phyloP scores from a whole-genome alignment of 306 rosid genomes.

The Ormosia emarginata region DNA sequence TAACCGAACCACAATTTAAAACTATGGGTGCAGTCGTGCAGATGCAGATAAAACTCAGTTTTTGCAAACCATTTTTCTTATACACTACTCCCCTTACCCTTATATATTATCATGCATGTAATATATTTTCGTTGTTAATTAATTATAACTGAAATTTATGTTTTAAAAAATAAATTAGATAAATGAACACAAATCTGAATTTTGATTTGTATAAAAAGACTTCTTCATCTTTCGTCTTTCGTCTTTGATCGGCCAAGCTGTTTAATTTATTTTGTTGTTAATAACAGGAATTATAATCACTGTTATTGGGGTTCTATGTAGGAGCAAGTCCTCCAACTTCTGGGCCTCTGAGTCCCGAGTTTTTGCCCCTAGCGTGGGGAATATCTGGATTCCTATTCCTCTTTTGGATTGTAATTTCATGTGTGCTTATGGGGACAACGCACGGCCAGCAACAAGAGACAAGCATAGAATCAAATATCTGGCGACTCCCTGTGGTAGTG shows the following conservation, averaged over 20 bases:
- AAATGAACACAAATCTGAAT: not conserved
- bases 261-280: not conserved
- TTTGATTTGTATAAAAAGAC: not conserved
- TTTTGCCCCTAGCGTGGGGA: conserved; percentile 9
- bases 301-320: not conserved
- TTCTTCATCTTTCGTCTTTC: too few relatives aligned
- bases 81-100: too few relatives aligned
- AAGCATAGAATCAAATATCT: not conserved
- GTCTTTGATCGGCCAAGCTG: not conserved
- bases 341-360: not conserved
- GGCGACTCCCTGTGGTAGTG: not conserved
- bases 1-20: too few relatives aligned
- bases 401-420: conserved; percentile 22
- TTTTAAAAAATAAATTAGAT: too few relatives aligned
- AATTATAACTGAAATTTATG: too few relatives aligned
- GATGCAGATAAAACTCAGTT: too few relatives aligned
- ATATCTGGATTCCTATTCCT: conserved; percentile 35
- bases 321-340: conserved; percentile 2
- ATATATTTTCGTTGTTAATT: too few relatives aligned
- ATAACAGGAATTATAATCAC: not conserved
- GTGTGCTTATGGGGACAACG: not conserved
- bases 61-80: too few relatives aligned
- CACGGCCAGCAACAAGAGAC: not conserved
- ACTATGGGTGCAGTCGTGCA: too few relatives aligned
- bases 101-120: too few relatives aligned